These are phyloP conservation scores for Ciborinia camelliae DNA, from an alignment of 2,329 filamentous ascomycete genomes.

Conservation along the genomic window DNA sequence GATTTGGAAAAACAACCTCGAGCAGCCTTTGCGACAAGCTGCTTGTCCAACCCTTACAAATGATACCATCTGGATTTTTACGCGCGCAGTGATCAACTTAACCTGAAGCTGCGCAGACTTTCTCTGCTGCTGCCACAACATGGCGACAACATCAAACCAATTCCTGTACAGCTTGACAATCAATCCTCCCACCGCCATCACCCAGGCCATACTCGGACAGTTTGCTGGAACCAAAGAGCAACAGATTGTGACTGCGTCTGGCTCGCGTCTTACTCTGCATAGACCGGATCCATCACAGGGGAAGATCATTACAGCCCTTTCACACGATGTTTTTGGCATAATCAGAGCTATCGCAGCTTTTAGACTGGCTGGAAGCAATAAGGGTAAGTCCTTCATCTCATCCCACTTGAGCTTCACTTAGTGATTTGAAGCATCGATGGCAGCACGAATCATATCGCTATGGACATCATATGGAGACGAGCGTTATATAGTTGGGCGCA, in stretches of 20 bases:
- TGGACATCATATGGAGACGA: conserved; percentile 30
- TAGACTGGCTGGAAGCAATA: conserved; percentile 86
- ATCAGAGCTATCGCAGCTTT: conserved; percentile 87
- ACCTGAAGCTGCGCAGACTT: conserved; percentile 32
- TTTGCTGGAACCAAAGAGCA: conserved; percentile 96
- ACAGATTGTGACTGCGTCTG: conserved; percentile 91
- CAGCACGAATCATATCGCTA: conserved; percentile 42
- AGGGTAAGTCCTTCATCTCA: conserved; percentile 68
- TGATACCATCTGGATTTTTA: conserved; percentile 24
- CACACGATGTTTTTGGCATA: conserved; percentile 95
- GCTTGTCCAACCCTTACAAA: conserved; percentile 24
- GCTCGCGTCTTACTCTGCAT: conserved; percentile 82
- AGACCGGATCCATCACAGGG: conserved; percentile 81
- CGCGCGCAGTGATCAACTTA: conserved; percentile 8
- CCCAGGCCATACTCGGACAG: conserved; percentile 88
- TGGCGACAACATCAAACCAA: conserved; percentile 98
- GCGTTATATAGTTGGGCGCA: conserved; percentile 21
- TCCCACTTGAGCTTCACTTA: conserved; percentile 57
- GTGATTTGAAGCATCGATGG: conserved; percentile 64
- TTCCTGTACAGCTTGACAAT: conserved; percentile 98
- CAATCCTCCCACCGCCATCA: conserved; percentile 84
- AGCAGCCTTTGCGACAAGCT: conserved; percentile 28
- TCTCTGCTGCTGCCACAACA: conserved; percentile 42
- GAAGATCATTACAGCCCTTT: conserved; percentile 80
- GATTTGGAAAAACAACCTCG: conserved; percentile 11